Conservation (phyloP, 2,329 filamentous ascomycete species). For the Epichloe festucae region DNA sequence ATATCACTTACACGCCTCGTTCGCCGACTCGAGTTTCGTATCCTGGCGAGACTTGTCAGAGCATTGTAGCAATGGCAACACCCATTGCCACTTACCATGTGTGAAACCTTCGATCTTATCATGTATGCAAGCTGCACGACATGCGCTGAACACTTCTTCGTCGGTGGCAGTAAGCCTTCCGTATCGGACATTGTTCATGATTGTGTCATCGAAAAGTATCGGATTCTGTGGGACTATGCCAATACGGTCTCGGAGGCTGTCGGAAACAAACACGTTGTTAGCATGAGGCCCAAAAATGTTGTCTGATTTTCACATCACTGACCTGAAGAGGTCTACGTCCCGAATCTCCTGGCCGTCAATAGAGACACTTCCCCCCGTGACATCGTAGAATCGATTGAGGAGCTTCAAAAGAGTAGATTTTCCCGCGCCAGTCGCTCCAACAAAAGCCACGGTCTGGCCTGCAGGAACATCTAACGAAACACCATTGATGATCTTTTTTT, state of each 20-base stretch:
- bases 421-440: constrained; percentile 46
- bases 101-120: constrained; percentile 43
- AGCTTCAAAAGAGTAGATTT: constrained; percentile 47
- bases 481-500: constrained; percentile 42
- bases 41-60: constrained; percentile 15
- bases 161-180: constrained; percentile 40
- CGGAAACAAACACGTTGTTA: constrained; percentile 8
- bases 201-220: constrained; percentile 43
- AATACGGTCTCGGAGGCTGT: constrained; percentile 37
- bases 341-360: constrained; percentile 46
- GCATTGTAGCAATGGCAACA: not conserved
- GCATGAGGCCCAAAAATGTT: constrained; percentile 3
- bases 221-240: constrained; percentile 44
- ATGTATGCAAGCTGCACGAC: constrained; percentile 42
- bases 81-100: constrained; percentile 23
- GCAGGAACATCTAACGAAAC: constrained; percentile 37
- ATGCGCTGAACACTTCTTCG: constrained; percentile 41
- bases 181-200: constrained; percentile 48
- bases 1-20: constrained; percentile 30
- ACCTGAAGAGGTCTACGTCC: constrained; percentile 38
- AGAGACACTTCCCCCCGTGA: constrained; percentile 35
- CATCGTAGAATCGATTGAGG: constrained; percentile 47
- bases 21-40: constrained; percentile 39
- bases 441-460: constrained; percentile 45
- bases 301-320: not conserved